phyloP scores from a whole-genome alignment of 1,139 yeast species.

The Meyerozyma smithsonii region DNA sequence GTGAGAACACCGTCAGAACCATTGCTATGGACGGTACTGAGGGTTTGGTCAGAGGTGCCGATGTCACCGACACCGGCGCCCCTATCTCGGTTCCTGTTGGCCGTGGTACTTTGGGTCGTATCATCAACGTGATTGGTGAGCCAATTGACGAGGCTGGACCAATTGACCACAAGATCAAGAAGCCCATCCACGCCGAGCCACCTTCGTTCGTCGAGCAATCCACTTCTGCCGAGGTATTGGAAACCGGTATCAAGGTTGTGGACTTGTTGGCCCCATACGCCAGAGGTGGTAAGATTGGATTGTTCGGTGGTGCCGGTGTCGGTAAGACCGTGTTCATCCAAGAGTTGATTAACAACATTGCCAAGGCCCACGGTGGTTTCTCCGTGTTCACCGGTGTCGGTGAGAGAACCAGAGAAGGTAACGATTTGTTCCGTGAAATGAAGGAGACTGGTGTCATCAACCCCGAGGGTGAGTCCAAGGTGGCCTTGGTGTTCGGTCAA shows the following conservation, averaged over 20 bases:
- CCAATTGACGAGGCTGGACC: conserved; percentile 99
- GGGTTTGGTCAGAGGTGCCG: conserved; percentile 98
- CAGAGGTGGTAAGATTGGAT: conserved; percentile 99
- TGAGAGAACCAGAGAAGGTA: conserved; percentile 99
- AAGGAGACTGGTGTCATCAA: conserved; percentile 99
- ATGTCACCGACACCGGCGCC: conserved; percentile 91
- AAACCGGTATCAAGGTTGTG: conserved; percentile 99
- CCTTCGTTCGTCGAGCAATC: conserved; percentile 96
- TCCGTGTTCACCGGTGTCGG: conserved; percentile 99
- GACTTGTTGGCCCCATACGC: conserved; percentile 99
- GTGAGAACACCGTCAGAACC: conserved; percentile 99
- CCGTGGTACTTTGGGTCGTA: conserved; percentile 98
- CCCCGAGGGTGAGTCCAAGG: conserved; percentile 99
- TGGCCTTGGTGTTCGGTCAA: conserved; percentile 99
- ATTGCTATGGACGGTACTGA: conserved; percentile 99
- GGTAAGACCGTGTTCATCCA: conserved; percentile 99
- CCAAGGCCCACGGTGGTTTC: conserved; percentile 99
- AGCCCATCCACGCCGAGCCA: conserved; percentile 98
- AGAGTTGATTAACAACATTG: conserved; percentile 99
- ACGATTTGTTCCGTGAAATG: conserved; percentile 99
- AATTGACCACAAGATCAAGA: conserved; percentile 82
- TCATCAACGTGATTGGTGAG: conserved; percentile 97
- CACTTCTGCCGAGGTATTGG: conserved; percentile 95
- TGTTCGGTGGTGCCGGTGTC: conserved; percentile 99
- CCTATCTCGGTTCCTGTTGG: conserved; percentile 99